These are phyloP conservation scores for Ulota crispa DNA, from an alignment of 225 moss, liverwort and hornwort species.

Conservation along the genomic window DNA sequence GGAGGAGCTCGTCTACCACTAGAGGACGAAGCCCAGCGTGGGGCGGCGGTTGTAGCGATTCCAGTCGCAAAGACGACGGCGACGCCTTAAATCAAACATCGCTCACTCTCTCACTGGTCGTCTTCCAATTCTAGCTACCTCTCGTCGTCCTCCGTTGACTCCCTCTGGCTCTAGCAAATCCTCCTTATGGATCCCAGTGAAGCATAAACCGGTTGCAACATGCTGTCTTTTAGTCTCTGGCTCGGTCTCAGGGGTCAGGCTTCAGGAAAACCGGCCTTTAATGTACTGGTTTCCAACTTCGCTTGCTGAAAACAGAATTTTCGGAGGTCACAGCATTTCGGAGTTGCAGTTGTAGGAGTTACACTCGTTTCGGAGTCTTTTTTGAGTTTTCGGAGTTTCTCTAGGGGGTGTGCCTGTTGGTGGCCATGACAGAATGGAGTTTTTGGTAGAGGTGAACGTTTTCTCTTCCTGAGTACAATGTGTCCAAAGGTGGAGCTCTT, in stretches of 20 bases:
- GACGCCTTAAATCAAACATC: not conserved
- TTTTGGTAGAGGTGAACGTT: conserved; percentile 17
- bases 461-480: conserved; percentile 2
- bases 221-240: not conserved
- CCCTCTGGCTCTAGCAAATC: not conserved
- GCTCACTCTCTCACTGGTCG: not conserved
- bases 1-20: not conserved
- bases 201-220: not conserved
- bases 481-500: conserved; percentile 7
- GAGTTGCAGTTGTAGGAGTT: too few species aligned
- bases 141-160: conserved; percentile 12
- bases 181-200: not conserved
- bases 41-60: not conserved
- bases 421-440: not conserved
- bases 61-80: not conserved
- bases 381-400: too few species aligned
- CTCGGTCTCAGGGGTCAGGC: too few species aligned
- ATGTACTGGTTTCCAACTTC: too few species aligned
- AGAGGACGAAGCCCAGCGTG: not conserved
- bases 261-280: too few species aligned
- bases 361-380: not conserved
- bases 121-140: not conserved
- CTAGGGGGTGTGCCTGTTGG: not conserved
- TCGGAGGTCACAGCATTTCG: too few species aligned
- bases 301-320: too few species aligned